These are phyloP conservation scores for Nematocida sp. DNA, from an alignment of 371 early-diverging fungal genomes.

Conservation along the genomic window DNA sequence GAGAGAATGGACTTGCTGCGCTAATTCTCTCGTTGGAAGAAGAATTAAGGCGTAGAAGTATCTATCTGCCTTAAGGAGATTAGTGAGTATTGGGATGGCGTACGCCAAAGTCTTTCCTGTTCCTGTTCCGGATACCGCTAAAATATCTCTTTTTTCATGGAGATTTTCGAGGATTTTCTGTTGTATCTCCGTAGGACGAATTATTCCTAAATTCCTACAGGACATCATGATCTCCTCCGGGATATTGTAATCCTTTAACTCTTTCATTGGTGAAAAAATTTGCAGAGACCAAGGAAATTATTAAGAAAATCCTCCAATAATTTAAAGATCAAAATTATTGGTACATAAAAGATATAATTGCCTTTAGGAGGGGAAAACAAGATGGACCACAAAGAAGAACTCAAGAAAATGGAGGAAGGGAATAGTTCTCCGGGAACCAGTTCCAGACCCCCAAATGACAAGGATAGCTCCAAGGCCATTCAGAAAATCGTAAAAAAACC, in stretches of 20 bases:
- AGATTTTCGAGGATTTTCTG: slow-evolving; percentile 82
- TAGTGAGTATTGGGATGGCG: slow-evolving; percentile 83
- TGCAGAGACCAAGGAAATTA: no score
- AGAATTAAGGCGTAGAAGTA: slow-evolving; percentile 71
- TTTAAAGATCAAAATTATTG: no score
- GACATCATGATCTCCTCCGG: no score
- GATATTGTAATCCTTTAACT: no score
- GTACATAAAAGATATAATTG: no score
- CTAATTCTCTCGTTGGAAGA: slow-evolving; percentile 91
- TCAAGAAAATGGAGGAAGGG: background rate
- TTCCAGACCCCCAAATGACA: background rate
- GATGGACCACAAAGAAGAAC: background rate
- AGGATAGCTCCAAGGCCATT: slow-evolving; percentile 1
- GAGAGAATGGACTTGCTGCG: slow-evolving; percentile 86
- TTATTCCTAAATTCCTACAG: slow-evolving; percentile 56
- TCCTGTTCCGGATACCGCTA: slow-evolving; percentile 94
- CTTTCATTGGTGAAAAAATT: no score
- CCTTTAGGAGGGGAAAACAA: no score
- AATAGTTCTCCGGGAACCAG: background rate
- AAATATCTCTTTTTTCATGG: slow-evolving; percentile 81
- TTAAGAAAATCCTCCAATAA: no score
- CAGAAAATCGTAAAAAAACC: slow-evolving; percentile 36
- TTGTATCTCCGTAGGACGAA: slow-evolving; percentile 72
- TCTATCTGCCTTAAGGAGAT: slow-evolving; percentile 67
- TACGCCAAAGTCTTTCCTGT: slow-evolving; percentile 95